Conservation (phyloP, 1,139 yeast genomes). For the Protomyces lactucae-debilis region DNA sequence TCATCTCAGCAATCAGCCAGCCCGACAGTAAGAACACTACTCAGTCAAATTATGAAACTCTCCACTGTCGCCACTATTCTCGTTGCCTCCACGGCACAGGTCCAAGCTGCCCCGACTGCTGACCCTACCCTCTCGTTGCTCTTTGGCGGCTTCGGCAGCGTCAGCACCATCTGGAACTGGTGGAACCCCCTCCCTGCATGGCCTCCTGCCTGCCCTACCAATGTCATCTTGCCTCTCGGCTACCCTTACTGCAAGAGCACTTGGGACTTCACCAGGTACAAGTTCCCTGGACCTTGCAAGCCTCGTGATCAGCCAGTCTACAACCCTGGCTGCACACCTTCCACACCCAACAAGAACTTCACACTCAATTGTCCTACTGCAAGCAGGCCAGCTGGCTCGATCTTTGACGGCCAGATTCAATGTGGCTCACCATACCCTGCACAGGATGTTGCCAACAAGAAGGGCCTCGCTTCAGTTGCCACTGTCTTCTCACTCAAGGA, state of each 20-base stretch:
- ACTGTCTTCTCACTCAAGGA: not conserved
- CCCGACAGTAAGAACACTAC: not conserved
- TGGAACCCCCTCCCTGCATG: not conserved
- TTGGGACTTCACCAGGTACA: not conserved
- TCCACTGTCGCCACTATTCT: not conserved
- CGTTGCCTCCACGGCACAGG: not conserved
- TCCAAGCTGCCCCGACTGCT: not conserved
- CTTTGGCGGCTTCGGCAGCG: too few relatives aligned
- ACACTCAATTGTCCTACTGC: not conserved
- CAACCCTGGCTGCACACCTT: not conserved
- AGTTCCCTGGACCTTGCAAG: not conserved
- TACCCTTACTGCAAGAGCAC: not conserved
- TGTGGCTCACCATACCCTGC: constrained; percentile 1
- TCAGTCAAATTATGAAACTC: not conserved
- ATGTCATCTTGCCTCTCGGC: not conserved
- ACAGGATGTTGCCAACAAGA: not conserved
- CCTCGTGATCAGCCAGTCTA: not conserved
- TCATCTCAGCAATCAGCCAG: not conserved
- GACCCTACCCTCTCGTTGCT: not conserved
- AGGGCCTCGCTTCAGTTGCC: not conserved
- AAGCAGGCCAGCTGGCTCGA: not conserved
- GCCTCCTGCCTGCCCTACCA: not conserved
- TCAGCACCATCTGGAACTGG: not conserved
- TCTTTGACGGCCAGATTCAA: not conserved
- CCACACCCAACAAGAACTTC: not conserved